These are phyloP conservation scores for Gaertneriomyces semiglobifer DNA, from an alignment of 192 early-diverging fungal species.

Conservation along the genomic window DNA sequence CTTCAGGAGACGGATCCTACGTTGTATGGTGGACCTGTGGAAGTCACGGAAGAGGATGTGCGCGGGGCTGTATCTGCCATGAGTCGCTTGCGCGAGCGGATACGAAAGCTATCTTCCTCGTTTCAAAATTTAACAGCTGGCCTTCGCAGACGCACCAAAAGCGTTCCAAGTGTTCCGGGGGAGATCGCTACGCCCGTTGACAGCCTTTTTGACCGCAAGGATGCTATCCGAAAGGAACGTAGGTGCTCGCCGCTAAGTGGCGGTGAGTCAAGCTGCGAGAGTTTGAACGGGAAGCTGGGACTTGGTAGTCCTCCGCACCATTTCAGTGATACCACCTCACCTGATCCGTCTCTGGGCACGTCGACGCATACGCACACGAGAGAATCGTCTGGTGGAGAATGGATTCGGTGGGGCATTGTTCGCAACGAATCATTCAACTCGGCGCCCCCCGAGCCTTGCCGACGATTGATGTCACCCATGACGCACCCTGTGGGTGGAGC, in stretches of 20 bases:
- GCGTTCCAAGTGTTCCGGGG: slow-evolving; percentile 28
- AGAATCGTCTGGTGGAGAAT: too few relatives aligned
- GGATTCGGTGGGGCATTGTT: too few relatives aligned
- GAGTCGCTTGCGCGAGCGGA: slow-evolving; percentile 21
- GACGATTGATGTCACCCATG: too few relatives aligned
- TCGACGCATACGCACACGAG: too few relatives aligned
- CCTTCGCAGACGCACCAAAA: slow-evolving; percentile 26
- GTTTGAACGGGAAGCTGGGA: too few relatives aligned
- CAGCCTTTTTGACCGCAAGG: neutral
- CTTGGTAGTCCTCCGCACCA: too few relatives aligned
- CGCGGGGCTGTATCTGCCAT: slow-evolving; percentile 62
- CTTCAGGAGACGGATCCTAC: slow-evolving; percentile 73
- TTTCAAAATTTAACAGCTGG: slow-evolving; percentile 33
- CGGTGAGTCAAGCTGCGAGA: neutral
- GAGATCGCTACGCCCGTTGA: neutral
- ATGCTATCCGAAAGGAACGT: neutral
- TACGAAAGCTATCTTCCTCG: slow-evolving; percentile 40
- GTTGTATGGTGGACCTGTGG: slow-evolving; percentile 55
- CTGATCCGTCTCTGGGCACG: too few relatives aligned
- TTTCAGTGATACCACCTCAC: too few relatives aligned
- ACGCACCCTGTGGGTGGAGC: too few relatives aligned
- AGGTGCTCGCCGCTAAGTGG: slow-evolving; percentile 5
- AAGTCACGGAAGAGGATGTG: slow-evolving; percentile 81
- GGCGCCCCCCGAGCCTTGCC: too few relatives aligned
- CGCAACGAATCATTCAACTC: too few relatives aligned